Percentiles rank a stretch among this genome's conserved stretches.
phyloP scores from a whole-genome alignment of 768 basidiomycete species.

The Hypsizygus marmoreus region DNA sequence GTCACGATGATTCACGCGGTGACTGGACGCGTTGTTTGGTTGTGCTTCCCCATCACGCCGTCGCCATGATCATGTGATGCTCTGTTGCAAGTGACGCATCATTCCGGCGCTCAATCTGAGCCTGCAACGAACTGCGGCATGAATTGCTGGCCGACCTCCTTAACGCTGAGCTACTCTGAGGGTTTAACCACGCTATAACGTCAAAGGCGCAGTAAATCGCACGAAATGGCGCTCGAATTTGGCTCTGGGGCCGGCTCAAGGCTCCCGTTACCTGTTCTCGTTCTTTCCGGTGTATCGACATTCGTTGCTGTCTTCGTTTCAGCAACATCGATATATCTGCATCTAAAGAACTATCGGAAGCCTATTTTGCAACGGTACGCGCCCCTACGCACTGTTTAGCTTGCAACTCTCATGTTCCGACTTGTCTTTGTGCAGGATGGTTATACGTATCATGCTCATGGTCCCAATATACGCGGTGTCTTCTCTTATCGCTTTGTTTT shows the following conservation, averaged over 20 bases:
- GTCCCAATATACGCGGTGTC: conserved; percentile 91
- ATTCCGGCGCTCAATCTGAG: no score
- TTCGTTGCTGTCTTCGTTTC: conserved; percentile 73
- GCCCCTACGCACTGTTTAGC: conserved; percentile 2
- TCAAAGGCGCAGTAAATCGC: background rate
- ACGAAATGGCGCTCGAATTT: conserved; percentile 16
- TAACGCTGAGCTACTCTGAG: background rate
- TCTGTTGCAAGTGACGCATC: no score
- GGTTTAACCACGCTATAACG: background rate
- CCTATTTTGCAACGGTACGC: conserved; percentile 75
- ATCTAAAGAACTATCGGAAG: conserved; percentile 86
- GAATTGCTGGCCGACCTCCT: background rate
- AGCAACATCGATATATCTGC: conserved; percentile 72
- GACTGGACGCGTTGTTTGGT: no score
- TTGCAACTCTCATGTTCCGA: background rate
- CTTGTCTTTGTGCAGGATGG: conserved; percentile 57
- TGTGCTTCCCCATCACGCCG: no score
- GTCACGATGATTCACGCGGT: no score
- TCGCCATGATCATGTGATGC: no score
- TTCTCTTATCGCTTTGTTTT: conserved; percentile 91
- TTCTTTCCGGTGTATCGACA: conserved; percentile 63
- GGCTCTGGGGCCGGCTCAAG: conserved; percentile 60
- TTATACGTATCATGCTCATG: conserved; percentile 96
- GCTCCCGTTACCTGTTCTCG: conserved; percentile 56
- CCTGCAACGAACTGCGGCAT: conserved; percentile 6